Evolutionary conservation across 2,329 filamentous ascomycete species (phyloP).

Genomic region (Rachicladosporium sp.): DNA sequence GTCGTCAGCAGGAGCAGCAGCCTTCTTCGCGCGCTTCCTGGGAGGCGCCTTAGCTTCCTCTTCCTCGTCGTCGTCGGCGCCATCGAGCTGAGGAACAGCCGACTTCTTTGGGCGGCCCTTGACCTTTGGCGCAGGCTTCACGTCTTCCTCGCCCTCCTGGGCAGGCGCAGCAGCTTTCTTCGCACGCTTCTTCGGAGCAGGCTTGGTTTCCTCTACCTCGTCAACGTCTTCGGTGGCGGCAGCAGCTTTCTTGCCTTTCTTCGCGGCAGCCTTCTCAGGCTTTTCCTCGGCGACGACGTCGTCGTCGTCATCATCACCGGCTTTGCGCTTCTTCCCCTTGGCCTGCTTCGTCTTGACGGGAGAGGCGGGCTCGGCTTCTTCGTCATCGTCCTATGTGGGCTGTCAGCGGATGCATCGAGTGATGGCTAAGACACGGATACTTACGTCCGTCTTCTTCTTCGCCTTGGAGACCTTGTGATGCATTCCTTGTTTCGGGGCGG

Average conservation of each 20-base stretch:
- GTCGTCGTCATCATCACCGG: conserved; percentile 15
- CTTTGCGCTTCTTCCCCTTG: conserved; percentile 5
- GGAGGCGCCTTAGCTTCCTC: conserved; percentile 4
- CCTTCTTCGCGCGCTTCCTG: conserved; percentile 14
- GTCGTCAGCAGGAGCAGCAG: conserved; percentile 16
- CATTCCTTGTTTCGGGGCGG: conserved; percentile 12
- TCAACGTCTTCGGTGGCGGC: conserved; percentile 13
- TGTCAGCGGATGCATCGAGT: neutral
- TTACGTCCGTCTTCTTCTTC: conserved; percentile 13
- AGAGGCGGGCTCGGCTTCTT: conserved; percentile 8
- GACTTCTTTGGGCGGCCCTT: conserved; percentile 10
- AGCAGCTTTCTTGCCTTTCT: conserved; percentile 16
- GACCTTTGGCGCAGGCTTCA: conserved; percentile 12
- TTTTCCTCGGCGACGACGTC: conserved; percentile 10
- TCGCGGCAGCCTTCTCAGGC: conserved; percentile 9
- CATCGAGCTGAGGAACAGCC: conserved; percentile 3
- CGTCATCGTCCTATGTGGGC: conserved; percentile 3
- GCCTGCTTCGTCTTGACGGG: conserved; percentile 13
- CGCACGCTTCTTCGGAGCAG: conserved; percentile 5
- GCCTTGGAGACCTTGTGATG: conserved; percentile 23
- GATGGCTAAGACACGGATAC: too few relatives aligned
- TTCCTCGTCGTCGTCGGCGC: conserved; percentile 1
- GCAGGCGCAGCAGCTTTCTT: neutral
- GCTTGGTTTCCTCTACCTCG: conserved; percentile 4
- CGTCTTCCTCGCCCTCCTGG: conserved; percentile 4